Percentiles rank a stretch among this genome's conserved stretches.
These are phyloP conservation scores for Fagus sylvatica DNA, from an alignment of 306 rosid genomes.

Conservation along the genomic window DNA sequence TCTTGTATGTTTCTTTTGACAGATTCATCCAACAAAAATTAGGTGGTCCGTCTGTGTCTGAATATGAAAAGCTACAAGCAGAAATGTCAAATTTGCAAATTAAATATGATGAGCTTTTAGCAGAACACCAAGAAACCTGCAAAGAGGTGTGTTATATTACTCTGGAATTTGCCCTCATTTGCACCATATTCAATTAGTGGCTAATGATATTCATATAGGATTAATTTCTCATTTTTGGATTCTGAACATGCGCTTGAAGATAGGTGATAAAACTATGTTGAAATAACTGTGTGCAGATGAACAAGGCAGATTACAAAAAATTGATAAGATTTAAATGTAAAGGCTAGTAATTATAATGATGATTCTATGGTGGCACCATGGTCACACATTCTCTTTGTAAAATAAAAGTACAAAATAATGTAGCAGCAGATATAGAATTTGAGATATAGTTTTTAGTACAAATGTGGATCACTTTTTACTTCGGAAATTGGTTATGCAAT, in stretches of 20 bases:
- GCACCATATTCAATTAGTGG: neutral
- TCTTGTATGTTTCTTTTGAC: constrained; percentile 21
- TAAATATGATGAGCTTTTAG: constrained; percentile 57
- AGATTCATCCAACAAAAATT: constrained; percentile 88
- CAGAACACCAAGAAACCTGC: constrained; percentile 66
- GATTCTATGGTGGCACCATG: neutral
- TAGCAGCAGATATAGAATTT: neutral
- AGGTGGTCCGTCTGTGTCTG: constrained; percentile 72
- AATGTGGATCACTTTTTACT: neutral
- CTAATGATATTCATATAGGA: neutral
- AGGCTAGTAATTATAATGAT: neutral
- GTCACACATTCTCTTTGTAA: neutral
- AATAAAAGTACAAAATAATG: neutral
- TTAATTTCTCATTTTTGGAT: neutral
- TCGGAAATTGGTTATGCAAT: neutral
- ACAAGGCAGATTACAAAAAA: neutral
- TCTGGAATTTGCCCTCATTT: neutral
- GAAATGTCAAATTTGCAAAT: constrained; percentile 73
- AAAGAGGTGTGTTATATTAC: constrained; percentile 55
- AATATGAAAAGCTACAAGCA: constrained; percentile 71
- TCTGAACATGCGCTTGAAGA: neutral
- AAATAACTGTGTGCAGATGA: neutral
- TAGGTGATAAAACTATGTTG: neutral
- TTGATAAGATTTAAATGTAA: neutral
- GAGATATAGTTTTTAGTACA: neutral